A percentile compares a stretch with the other conserved stretches of the same genome.
phyloP scores from a whole-genome alignment of 2,329 filamentous ascomycete genomes.

The Aureobasidium leucospermi region DNA sequence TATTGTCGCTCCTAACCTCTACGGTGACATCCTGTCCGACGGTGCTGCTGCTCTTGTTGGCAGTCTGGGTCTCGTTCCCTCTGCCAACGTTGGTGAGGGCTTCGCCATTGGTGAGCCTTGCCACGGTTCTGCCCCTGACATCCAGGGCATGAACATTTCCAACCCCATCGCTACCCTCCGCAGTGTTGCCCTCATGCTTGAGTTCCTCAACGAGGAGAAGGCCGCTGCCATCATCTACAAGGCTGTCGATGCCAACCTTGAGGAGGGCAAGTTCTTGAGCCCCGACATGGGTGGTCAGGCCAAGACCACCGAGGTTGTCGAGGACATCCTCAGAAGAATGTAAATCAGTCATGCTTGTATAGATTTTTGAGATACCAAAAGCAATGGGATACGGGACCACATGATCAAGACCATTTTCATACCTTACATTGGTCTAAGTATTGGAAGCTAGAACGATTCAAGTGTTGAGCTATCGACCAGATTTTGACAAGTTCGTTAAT shows the following conservation, averaged over 20 bases:
- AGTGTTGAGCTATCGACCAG: too few species aligned
- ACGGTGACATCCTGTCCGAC: constrained; percentile 94
- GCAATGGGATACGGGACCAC: not conserved
- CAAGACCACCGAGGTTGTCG: constrained; percentile 75
- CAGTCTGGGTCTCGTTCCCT: constrained; percentile 83
- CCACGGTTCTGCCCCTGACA: constrained; percentile 93
- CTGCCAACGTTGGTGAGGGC: constrained; percentile 85
- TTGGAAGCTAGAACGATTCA: too few species aligned
- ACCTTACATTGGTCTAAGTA: too few species aligned
- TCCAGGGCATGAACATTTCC: constrained; percentile 83
- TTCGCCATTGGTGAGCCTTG: constrained; percentile 98
- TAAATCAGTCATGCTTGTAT: constrained; percentile 37
- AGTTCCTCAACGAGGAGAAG: constrained; percentile 81
- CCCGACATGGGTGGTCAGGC: constrained; percentile 87
- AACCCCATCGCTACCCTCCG: constrained; percentile 95
- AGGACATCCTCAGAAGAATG: constrained; percentile 77
- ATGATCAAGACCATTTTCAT: not conserved
- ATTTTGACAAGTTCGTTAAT: too few species aligned
- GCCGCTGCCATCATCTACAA: constrained; percentile 86
- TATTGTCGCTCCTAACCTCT: constrained; percentile 94
- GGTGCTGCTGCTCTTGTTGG: constrained; percentile 91
- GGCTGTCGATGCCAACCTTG: constrained; percentile 84
- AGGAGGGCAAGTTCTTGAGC: constrained; percentile 72
- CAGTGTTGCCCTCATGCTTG: constrained; percentile 88
- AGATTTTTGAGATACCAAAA: constrained; percentile 13